Conservation (phyloP, 768 basidiomycete species). For the Chlorophyllum brunneum region DNA sequence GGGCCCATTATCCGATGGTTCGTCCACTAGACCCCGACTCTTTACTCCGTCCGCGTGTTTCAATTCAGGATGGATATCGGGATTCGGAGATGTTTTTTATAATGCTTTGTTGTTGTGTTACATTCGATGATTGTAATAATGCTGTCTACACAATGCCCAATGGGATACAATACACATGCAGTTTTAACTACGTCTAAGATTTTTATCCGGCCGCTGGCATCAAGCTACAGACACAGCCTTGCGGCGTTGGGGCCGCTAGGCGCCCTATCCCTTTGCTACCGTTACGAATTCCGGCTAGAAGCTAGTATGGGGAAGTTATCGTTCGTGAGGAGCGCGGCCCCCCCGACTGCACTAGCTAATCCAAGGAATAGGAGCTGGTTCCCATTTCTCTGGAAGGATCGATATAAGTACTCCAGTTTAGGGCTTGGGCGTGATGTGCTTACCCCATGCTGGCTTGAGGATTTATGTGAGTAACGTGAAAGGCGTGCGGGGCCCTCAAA, state of each 20-base stretch:
- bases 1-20: not conserved
- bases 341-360: slow-evolving; percentile 18
- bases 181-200: not conserved
- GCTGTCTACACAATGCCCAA: not conserved
- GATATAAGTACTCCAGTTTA: not conserved
- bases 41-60: not conserved
- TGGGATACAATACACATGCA: not conserved
- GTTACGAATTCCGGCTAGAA: not conserved
- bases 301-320: not conserved
- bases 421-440: not conserved
- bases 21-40: too few species aligned
- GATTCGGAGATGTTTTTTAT: not conserved
- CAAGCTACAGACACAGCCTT: not conserved
- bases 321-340: slow-evolving; percentile 16
- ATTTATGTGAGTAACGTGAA: slow-evolving; percentile 24
- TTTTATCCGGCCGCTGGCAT: not conserved
- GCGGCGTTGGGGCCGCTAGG: not conserved
- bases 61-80: not conserved
- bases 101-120: not conserved
- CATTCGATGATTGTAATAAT: too few species aligned
- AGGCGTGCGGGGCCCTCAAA: slow-evolving; percentile 47
- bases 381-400: not conserved
- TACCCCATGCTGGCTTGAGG: slow-evolving; percentile 18
- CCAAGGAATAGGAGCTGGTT: slow-evolving; percentile 12
- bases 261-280: not conserved